A percentile compares a stretch with the other conserved stretches of the same genome.
Evolutionary conservation across 148 eudicot species (phyloP).

Genomic region (Spergularia bocconei): DNA sequence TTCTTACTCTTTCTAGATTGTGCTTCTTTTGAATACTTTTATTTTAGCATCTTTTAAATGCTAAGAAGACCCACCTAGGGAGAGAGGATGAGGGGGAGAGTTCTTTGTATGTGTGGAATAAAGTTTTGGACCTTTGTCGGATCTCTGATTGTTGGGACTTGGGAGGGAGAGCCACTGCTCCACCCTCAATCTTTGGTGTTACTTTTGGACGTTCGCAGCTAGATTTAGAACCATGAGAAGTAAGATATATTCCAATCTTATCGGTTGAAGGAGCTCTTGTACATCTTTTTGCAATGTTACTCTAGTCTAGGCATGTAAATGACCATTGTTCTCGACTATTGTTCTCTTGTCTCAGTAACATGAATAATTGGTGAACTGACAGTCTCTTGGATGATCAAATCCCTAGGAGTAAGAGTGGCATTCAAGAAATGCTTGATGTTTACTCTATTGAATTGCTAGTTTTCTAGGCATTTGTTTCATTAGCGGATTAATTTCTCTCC

Average conservation of each 20-base stretch:
- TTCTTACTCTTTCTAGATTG: conserved; percentile 11
- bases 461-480: not conserved
- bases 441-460: not conserved
- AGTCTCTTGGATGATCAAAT: not conserved
- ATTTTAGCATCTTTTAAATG: too few relatives aligned
- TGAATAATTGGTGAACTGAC: not conserved
- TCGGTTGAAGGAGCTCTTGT: not conserved
- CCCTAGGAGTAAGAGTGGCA: not conserved
- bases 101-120: too few relatives aligned
- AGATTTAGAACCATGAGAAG: not conserved
- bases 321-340: not conserved
- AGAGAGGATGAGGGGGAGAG: too few relatives aligned
- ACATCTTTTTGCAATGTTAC: too few relatives aligned
- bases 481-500: not conserved
- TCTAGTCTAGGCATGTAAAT: not conserved
- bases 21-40: not conserved
- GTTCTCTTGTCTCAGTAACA: not conserved
- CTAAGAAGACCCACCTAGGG: too few relatives aligned
- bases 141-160: too few relatives aligned
- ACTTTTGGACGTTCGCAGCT: not conserved
- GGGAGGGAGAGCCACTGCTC: too few relatives aligned
- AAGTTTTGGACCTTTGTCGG: too few relatives aligned
- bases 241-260: not conserved
- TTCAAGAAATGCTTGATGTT: not conserved
- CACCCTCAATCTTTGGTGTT: not conserved